Evolutionary conservation across 345 rosid species (phyloP).

Genomic region (Eutrema heterophyllum): DNA sequence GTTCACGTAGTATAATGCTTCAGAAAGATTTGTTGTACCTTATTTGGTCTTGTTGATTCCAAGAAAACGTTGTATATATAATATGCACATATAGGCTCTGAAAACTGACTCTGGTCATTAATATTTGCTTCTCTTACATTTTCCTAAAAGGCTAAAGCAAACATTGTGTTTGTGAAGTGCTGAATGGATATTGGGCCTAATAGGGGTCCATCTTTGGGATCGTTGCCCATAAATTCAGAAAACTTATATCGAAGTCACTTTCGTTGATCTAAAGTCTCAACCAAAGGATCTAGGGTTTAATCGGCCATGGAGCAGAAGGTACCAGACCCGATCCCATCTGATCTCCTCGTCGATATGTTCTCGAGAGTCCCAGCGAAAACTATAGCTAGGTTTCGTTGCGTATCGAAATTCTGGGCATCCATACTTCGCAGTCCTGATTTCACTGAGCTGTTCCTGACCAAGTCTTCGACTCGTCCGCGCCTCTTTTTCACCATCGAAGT

Average conservation of each 20-base stretch:
- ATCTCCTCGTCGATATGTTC: neutral
- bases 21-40: neutral
- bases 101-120: neutral
- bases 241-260: no score
- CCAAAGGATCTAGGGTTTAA: neutral
- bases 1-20: neutral
- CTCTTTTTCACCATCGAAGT: neutral
- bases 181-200: neutral
- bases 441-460: neutral
- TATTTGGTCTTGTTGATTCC: neutral
- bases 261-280: neutral
- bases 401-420: neutral
- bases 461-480: neutral
- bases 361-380: neutral
- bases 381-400: constrained; percentile 2
- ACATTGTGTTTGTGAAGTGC: no score
- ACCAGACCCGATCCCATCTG: neutral
- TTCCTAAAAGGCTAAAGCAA: neutral
- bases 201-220: neutral
- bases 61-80: neutral
- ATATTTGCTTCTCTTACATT: neutral
- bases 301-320: neutral
- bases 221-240: neutral
- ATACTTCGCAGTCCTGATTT: neutral
- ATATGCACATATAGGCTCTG: neutral